phyloP scores from a whole-genome alignment of 2,329 filamentous ascomycete genomes.

The Alternaria ventricosa region DNA sequence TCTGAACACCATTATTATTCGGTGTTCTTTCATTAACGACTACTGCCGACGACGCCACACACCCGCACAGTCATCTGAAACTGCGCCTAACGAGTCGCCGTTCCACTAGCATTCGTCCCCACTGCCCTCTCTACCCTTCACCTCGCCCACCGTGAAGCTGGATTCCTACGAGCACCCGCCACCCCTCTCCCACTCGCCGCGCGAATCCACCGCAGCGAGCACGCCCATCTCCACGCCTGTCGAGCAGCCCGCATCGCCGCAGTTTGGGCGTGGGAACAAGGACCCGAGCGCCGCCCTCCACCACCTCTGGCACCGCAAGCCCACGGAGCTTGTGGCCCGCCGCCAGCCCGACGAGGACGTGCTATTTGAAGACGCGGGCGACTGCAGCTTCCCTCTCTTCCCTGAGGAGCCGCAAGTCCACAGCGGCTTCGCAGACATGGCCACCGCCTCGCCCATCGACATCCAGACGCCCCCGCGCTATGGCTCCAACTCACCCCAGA shows the following conservation, averaged over 20 bases:
- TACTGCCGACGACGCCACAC: neutral
- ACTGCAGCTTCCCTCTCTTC: conserved; percentile 51
- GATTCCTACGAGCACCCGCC: conserved; percentile 61
- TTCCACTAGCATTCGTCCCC: conserved; percentile 10
- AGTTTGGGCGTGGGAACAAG: conserved; percentile 51
- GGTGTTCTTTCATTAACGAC: neutral
- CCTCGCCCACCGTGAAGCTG: conserved; percentile 56
- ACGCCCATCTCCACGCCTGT: conserved; percentile 56
- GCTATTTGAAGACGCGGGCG: conserved; percentile 51
- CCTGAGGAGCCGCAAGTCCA: conserved; percentile 38
- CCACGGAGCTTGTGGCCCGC: conserved; percentile 42
- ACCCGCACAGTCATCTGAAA: conserved; percentile 14
- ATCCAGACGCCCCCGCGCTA: conserved; percentile 62
- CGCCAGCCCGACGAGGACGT: conserved; percentile 43
- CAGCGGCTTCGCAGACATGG: conserved; percentile 53
- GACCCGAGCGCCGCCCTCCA: conserved; percentile 42
- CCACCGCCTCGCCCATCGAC: conserved; percentile 64
- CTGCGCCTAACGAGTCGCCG: conserved; percentile 14
- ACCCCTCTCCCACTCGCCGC: conserved; percentile 61
- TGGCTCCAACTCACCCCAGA: conserved; percentile 65
- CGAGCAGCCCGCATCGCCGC: conserved; percentile 50
- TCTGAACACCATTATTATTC: neutral
- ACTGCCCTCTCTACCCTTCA: conserved; percentile 2
- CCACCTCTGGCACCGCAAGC: conserved; percentile 56
- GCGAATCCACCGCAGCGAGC: conserved; percentile 59